Evolutionary conservation across 768 basidiomycete genomes (phyloP).

Genomic region (Kwoniella bestiolae): DNA sequence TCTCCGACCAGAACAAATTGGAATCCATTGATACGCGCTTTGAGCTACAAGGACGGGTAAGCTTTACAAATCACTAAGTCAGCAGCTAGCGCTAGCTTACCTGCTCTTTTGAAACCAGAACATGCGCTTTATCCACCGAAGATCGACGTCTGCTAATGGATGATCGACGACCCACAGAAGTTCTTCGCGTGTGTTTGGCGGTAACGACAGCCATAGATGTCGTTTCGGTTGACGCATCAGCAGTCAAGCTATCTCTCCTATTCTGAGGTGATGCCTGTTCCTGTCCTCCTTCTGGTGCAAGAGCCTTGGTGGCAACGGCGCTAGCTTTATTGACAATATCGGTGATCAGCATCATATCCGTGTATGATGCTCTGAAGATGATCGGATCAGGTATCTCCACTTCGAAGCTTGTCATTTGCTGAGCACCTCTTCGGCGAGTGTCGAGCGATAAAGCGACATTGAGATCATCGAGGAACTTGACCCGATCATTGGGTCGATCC

Average conservation of each 20-base stretch:
- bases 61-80: conserved; percentile 5
- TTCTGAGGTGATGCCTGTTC: conserved; percentile 1
- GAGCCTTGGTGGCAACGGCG: conserved; percentile 65
- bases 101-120: conserved; percentile 79
- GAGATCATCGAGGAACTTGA: conserved; percentile 90
- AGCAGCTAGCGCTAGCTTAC: conserved; percentile 61
- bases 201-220: conserved; percentile 48
- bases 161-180: conserved; percentile 23
- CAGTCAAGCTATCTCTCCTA: conserved; percentile 23
- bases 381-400: conserved; percentile 73
- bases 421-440: conserved; percentile 63
- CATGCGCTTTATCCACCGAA: conserved; percentile 58
- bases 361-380: conserved; percentile 90
- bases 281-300: conserved; percentile 23
- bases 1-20: conserved; percentile 92
- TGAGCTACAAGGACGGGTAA: conserved; percentile 64
- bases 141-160: conserved; percentile 35
- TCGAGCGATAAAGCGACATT: conserved; percentile 87
- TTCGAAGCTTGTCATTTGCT: conserved; percentile 79
- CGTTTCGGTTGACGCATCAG: conserved; percentile 30
- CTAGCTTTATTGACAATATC: conserved; percentile 75
- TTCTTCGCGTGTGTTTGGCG: conserved; percentile 16
- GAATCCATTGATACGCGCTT: conserved; percentile 86
- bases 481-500: conserved; percentile 78
- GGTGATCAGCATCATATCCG: conserved; percentile 83